Base-by-base conservation (phyloP, 805 yeast genomes). In the Yarrowia bubula region DNA sequence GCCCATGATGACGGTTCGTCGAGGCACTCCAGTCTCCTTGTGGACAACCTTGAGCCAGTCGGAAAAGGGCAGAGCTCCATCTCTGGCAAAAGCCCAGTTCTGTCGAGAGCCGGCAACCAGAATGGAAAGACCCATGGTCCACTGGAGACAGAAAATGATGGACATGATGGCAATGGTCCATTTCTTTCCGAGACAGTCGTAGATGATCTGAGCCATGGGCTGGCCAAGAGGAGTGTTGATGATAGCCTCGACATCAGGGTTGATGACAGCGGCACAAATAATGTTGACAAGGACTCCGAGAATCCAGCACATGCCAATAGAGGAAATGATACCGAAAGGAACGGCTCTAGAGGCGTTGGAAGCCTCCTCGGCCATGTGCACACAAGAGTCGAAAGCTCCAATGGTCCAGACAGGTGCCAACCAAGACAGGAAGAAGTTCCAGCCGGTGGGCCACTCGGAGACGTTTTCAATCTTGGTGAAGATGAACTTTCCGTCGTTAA, bases 321-420 rank as follows among this genome's bases (percentile, higher is more conserved):
- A 82, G 32, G 85, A 80, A 28, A 84, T 75, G 53, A 87, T 86
- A 47, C 90, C 91, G 53, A 83, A 75, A 4, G 92, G 90, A 4
- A 86, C 86, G 11, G 88, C 84, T 60, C 78, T 78, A 4, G 84
- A 77, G 22, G 91, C 87, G 71, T 86, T 83, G 64, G 78, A 77
- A 31, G 88, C 88, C 73, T 87, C 91, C 73, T 87, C 92, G 22
- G 87, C 79, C 84, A 86, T 84, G 76, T 87, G 91, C 60, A 87
- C 85, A 70, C 87, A 84, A 8, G 89, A 83, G 73, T 87, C 92
- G 73, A 86, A 87, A 0, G 88, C 85, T 31, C 89, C 88, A 72
- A 87, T 86, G 17, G 90, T 86, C 92, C 92, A 88, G 66, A 86
- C 82, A 1, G 86, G 85, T 0, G 90, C 86, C 84, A 85, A 81